Percentiles rank a stretch among this genome's conserved stretches.
phyloP scores from a whole-genome alignment of 106 monocot genomes.

The Platanthera zijinensis region DNA sequence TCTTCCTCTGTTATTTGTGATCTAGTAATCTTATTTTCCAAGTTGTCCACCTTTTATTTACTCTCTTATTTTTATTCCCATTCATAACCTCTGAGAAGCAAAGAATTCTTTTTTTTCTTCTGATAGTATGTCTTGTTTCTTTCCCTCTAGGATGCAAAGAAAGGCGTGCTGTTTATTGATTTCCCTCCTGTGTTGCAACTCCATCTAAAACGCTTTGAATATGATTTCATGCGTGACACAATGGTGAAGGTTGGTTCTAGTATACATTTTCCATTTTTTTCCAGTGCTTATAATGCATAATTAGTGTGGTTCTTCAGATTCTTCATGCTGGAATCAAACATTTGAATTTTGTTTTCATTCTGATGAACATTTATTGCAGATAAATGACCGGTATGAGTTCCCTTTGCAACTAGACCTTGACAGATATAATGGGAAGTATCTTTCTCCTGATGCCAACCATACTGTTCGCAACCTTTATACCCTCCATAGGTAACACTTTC shows the following conservation, averaged over 20 bases:
- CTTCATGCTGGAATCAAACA: not conserved
- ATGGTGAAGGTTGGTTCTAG: constrained; percentile 77
- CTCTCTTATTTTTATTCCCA: not conserved
- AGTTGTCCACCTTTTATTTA: not conserved
- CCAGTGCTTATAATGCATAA: not conserved
- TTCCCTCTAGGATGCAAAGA: constrained; percentile 71
- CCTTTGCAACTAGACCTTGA: constrained; percentile 85
- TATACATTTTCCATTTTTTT: not conserved
- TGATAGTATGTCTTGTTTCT: not conserved
- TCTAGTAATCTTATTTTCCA: not conserved
- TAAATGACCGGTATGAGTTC: constrained; percentile 92
- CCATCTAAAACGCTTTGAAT: constrained; percentile 90
- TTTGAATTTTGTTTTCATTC: not conserved
- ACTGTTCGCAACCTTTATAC: constrained; percentile 84
- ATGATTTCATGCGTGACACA: constrained; percentile 84
- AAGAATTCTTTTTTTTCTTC: not conserved
- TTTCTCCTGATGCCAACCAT: constrained; percentile 79
- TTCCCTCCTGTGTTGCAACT: constrained; percentile 91
- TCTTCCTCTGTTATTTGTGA: not conserved
- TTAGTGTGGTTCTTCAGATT: not conserved
- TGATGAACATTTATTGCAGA: constrained; percentile 34
- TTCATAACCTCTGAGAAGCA: not conserved
- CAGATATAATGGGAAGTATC: constrained; percentile 75
- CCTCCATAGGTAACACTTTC: constrained; percentile 52
- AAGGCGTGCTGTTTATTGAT: constrained; percentile 79